Evolutionary conservation across 768 basidiomycete species (phyloP).

Genomic region (Tricholoma sp.): DNA sequence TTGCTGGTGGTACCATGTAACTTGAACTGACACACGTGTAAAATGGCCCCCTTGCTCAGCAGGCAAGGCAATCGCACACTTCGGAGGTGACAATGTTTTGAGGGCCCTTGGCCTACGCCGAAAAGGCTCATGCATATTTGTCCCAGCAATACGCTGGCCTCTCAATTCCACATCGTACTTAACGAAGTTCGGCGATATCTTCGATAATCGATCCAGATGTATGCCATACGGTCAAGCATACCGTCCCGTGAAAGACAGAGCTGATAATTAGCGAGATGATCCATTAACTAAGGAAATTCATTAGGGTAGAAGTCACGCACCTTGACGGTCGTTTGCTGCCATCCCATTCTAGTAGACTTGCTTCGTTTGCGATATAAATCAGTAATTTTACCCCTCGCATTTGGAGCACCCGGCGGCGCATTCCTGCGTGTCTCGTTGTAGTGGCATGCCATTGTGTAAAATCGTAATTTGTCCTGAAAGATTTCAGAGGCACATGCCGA

Average conservation of each 20-base stretch:
- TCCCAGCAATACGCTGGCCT: no score
- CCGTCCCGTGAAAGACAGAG: not conserved
- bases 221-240: not conserved
- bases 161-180: no score
- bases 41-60: no score
- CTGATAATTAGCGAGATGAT: not conserved
- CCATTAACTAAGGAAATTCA: not conserved
- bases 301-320: not conserved
- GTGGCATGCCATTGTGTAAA: not conserved
- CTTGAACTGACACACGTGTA: no score
- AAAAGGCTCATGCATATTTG: no score
- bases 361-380: not conserved
- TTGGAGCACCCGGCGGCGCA: no score
- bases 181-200: no score
- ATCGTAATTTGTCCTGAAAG: not conserved
- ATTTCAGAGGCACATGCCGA: not conserved
- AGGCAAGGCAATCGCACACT: no score
- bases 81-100: no score
- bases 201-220: no score
- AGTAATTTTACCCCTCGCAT: not conserved
- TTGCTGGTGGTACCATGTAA: no score
- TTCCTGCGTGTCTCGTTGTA: not conserved
- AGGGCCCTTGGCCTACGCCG: no score
- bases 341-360: not conserved
- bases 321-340: not conserved